Base-by-base conservation (phyloP, 164 flowering plant species). In the Liriodendron chinense region DNA sequence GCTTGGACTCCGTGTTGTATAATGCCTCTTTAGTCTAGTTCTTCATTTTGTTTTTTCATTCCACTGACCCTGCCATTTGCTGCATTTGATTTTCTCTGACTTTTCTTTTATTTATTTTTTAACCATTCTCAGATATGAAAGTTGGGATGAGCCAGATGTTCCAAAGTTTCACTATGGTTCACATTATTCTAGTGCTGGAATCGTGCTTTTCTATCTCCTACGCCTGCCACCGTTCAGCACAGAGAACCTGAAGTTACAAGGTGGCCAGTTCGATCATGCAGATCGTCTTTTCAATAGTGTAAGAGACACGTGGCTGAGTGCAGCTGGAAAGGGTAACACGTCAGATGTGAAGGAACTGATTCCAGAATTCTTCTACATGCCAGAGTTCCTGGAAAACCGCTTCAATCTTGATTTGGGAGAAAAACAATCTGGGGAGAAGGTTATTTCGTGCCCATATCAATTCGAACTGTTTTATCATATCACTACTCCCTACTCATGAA, bases 111-210 rank as follows among this genome's bases (percentile, higher is more conserved):
- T 63, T 78, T 71, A 24, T 65, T 61, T 28, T 28, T 28, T 28
- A 1, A 34, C 43, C 43, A 57, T 10, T 81, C 48, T 65, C 88
- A 96, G 99, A 81, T 96, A 93, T 73, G 98, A 92, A 81, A 94
- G 98, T 86, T 96, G 99, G 99, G 99, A 96, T 87, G 99, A 96
- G 81, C 99, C 98, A 23, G 98, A 96, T 72, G 97, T 96, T 77
- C 99, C 99, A 65, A 94, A 96, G 71, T 96, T 94, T 80, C 99
- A 96, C 78, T 96, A 96, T 83, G 99, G 99, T 67, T 96, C 99
- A 78, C 99, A 96, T 82, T 96, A 96, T 87, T 96, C 99, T 43
- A 96, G 99, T 87, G 98, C 99, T 80, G 99, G 99, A 74, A 96
- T 94, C 78, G 99, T 96, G 70, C 96, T 96, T 26, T 96, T 93